phyloP scores from a whole-genome alignment of 2,329 filamentous ascomycete species.

The Epichloe hybrida region DNA sequence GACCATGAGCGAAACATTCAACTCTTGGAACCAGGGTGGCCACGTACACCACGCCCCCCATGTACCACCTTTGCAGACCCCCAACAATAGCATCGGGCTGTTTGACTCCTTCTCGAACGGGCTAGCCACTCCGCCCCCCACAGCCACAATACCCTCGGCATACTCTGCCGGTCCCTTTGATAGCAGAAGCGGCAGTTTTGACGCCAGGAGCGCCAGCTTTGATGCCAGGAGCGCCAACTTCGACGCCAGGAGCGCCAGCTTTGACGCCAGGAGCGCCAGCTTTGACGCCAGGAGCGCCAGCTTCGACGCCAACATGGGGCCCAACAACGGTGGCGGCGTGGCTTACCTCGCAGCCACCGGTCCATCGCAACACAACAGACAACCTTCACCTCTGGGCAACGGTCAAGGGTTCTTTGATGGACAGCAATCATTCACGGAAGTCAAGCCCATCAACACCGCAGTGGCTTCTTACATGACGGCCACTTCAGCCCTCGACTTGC shows the following conservation, averaged over 20 bases:
- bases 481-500: conserved; percentile 18
- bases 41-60: conserved; percentile 13
- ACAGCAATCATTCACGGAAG: conserved; percentile 18
- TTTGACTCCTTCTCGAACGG: conserved; percentile 39
- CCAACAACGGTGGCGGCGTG: conserved; percentile 16
- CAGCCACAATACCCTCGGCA: conserved; percentile 34
- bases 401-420: conserved; percentile 20
- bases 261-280: conserved; percentile 18
- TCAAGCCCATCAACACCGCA: conserved; percentile 20
- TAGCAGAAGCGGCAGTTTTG: conserved; percentile 23
- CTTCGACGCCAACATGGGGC: conserved; percentile 22
- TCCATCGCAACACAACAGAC: conserved; percentile 13
- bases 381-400: conserved; percentile 13
- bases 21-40: conserved; percentile 29
- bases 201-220: conserved; percentile 10
- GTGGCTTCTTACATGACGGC: conserved; percentile 18
- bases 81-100: conserved; percentile 24
- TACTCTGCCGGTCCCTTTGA: conserved; percentile 21
- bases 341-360: conserved; percentile 19
- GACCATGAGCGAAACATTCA: conserved; percentile 44
- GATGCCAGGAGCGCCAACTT: neutral
- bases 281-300: neutral
- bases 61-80: conserved; percentile 19
- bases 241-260: conserved; percentile 25
- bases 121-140: conserved; percentile 41